phyloP scores from a whole-genome alignment of 108 stramenopile genomes.

The Cafeteria roenbergensis region DNA sequence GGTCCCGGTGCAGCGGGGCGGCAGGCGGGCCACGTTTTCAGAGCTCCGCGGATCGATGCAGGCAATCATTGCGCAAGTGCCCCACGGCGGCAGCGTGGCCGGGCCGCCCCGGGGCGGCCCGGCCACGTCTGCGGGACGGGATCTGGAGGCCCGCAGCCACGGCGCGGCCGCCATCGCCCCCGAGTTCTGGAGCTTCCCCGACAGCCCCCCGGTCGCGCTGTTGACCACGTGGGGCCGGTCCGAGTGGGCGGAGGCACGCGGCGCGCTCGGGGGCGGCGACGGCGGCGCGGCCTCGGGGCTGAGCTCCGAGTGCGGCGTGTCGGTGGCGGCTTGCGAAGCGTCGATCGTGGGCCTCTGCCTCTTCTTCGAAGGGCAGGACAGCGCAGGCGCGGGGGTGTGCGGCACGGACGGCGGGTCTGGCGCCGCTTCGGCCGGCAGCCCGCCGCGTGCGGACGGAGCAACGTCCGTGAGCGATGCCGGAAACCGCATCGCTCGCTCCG shows the following conservation, averaged over 20 bases:
- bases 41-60: neutral
- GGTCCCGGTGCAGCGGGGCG: neutral
- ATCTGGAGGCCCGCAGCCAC: neutral
- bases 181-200: neutral
- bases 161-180: neutral
- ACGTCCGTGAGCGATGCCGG: conserved; percentile 18
- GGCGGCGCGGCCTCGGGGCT: conserved; percentile 15
- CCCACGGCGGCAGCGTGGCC: neutral
- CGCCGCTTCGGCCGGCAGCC: conserved; percentile 11
- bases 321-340: too few relatives aligned
- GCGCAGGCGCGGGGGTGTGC: conserved; percentile 15
- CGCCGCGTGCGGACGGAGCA: conserved; percentile 11
- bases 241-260: conserved; percentile 24
- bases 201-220: conserved; percentile 3
- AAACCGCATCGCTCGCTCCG: neutral
- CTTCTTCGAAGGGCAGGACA: too few relatives aligned
- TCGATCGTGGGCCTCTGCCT: too few relatives aligned
- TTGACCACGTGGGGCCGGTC: conserved; percentile 17
- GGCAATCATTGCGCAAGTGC: neutral
- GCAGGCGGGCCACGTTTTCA: neutral
- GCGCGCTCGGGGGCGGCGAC: conserved; percentile 14
- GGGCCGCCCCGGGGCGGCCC: too few relatives aligned
- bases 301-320: conserved; percentile 18
- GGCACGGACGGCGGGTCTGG: conserved; percentile 16
- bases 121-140: neutral